A percentile compares a stretch with the other conserved stretches of the same genome.
Evolutionary conservation across 345 rosid genomes (phyloP).

Genomic region (Gossypium longicalyx): DNA sequence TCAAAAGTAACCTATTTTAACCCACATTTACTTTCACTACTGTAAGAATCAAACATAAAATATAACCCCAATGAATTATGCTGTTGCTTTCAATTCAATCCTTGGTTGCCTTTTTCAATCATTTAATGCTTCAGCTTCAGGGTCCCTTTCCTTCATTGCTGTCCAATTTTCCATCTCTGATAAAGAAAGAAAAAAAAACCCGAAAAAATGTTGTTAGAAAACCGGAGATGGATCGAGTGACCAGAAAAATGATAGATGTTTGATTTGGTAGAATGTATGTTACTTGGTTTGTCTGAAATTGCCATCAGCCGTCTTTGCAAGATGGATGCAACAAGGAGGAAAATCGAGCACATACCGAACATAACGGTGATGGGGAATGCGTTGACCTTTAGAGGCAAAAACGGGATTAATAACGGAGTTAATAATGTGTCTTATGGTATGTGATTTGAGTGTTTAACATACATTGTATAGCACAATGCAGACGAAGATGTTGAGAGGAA

Average conservation of each 20-base stretch:
- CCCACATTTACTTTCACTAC: constrained; percentile 9
- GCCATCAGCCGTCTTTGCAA: constrained; percentile 80
- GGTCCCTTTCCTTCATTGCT: constrained; percentile 46
- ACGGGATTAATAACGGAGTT: constrained; percentile 5
- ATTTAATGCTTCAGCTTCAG: constrained; percentile 72
- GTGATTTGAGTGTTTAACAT: constrained; percentile 21
- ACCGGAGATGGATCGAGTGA: background rate
- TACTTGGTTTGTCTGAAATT: constrained; percentile 78
- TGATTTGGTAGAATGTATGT: constrained; percentile 14
- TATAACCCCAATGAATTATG: constrained; percentile 11
- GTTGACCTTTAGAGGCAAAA: constrained; percentile 54
- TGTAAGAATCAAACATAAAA: background rate
- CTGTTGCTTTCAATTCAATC: constrained; percentile 3
- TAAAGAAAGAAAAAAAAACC: background rate
- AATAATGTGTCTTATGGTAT: background rate
- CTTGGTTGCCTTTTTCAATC: constrained; percentile 28
- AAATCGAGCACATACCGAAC: constrained; percentile 95
- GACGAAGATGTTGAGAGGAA: constrained; percentile 91
- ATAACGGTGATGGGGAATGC: constrained; percentile 88
- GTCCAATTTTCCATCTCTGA: constrained; percentile 67
- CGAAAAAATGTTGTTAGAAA: background rate
- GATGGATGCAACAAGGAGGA: constrained; percentile 82
- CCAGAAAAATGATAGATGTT: background rate
- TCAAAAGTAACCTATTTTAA: constrained; percentile 7
- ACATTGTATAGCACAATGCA: constrained; percentile 88